phyloP scores from a whole-genome alignment of 768 basidiomycete species.

The Tricholoma flavovirens region DNA sequence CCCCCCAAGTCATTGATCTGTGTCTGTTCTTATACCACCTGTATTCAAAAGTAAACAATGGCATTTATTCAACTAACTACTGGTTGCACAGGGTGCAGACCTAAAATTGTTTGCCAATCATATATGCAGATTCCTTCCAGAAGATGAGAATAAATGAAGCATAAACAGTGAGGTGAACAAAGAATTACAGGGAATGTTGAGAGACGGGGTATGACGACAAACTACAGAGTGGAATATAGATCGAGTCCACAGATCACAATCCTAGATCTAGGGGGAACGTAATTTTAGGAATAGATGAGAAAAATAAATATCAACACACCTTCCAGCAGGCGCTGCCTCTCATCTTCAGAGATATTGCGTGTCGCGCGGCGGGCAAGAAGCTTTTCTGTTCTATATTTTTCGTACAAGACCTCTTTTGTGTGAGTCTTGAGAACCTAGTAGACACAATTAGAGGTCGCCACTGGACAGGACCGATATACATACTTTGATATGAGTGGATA shows the following conservation, averaged over 20 bases:
- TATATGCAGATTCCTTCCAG: conserved; percentile 10
- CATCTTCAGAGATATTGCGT: conserved; percentile 67
- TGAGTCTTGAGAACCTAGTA: conserved; percentile 69
- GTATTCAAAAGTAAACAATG: not conserved
- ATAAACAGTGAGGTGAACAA: not conserved
- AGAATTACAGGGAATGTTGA: conserved; percentile 8
- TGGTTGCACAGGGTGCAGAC: not conserved
- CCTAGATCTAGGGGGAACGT: conserved; percentile 35
- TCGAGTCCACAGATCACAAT: conserved; percentile 26
- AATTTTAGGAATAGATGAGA: not conserved
- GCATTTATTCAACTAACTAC: not conserved
- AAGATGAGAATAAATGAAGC: conserved; percentile 5
- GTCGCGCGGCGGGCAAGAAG: conserved; percentile 83
- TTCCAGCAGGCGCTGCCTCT: conserved; percentile 66
- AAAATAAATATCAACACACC: conserved; percentile 35
- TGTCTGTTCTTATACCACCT: not conserved
- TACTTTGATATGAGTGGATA: conserved; percentile 86
- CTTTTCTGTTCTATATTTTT: conserved; percentile 89
- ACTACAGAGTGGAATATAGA: conserved; percentile 6
- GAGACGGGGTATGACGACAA: conserved; percentile 9
- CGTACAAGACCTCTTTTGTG: conserved; percentile 88
- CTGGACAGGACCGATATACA: conserved; percentile 5
- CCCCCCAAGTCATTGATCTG: not conserved
- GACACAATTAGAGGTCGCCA: conserved; percentile 1
- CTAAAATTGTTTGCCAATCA: not conserved